These are phyloP conservation scores for Casuarina glauca DNA, from an alignment of 306 rosid species.

Conservation along the genomic window DNA sequence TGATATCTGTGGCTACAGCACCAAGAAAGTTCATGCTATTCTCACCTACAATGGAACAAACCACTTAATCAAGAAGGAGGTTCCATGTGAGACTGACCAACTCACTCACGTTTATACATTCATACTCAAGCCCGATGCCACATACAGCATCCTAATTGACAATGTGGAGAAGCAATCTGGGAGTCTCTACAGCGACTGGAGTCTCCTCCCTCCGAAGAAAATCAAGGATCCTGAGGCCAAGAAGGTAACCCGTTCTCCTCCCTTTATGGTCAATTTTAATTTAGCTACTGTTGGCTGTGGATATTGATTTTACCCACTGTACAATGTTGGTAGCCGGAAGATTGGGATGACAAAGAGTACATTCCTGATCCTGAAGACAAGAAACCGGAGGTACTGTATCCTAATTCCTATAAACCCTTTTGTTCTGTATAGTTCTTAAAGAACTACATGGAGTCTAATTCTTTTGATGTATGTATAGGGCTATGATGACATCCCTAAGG, in stretches of 20 bases:
- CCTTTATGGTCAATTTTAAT: conserved; percentile 2
- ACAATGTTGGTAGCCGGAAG: conserved; percentile 76
- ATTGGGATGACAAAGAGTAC: conserved; percentile 96
- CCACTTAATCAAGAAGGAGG: conserved; percentile 97
- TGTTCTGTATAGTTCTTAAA: neutral
- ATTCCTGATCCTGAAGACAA: conserved; percentile 96
- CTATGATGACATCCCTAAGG: conserved; percentile 86
- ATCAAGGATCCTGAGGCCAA: conserved; percentile 97
- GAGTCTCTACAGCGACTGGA: conserved; percentile 93
- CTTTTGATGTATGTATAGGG: conserved; percentile 52
- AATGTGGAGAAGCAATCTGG: conserved; percentile 95
- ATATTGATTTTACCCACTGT: conserved; percentile 18
- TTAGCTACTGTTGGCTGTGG: conserved; percentile 13
- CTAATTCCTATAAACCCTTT: conserved; percentile 1
- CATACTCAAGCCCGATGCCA: conserved; percentile 91
- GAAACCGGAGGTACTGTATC: conserved; percentile 80
- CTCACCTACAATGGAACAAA: conserved; percentile 75
- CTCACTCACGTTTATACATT: conserved; percentile 92
- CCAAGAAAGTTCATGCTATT: conserved; percentile 98
- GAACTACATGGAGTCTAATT: conserved; percentile 17
- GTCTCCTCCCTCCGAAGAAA: conserved; percentile 85
- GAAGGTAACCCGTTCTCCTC: conserved; percentile 45
- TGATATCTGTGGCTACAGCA: conserved; percentile 96
- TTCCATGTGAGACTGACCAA: conserved; percentile 98
- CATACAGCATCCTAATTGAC: conserved; percentile 87